phyloP scores from a whole-genome alignment of 176 grass and related monocot genomes.

The Oryza rufipogon region DNA sequence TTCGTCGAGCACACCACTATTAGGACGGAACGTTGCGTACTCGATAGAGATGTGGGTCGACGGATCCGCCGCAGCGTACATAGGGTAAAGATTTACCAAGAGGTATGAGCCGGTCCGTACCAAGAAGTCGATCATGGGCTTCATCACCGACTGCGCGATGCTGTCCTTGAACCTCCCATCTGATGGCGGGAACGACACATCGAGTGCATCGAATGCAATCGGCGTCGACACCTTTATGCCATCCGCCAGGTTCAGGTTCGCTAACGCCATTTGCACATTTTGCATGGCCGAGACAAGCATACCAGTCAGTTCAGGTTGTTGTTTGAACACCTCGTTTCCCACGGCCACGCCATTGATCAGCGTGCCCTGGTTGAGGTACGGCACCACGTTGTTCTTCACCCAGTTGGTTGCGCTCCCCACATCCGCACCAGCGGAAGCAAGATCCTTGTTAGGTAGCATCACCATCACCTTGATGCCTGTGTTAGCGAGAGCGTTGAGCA shows the following conservation, averaged over 20 bases:
- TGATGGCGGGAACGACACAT: slow-evolving; percentile 47
- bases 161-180: slow-evolving; percentile 42
- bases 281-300: slow-evolving; percentile 15
- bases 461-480: not conserved
- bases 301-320: not conserved
- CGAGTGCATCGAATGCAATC: slow-evolving; percentile 45
- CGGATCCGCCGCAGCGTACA: slow-evolving; percentile 46
- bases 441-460: too few relatives aligned
- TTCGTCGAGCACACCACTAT: slow-evolving; percentile 25
- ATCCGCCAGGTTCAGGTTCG: slow-evolving; percentile 34
- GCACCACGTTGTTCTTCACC: slow-evolving; percentile 53
- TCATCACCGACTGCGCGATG: slow-evolving; percentile 50
- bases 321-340: slow-evolving; percentile 68
- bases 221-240: slow-evolving; percentile 64
- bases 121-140: slow-evolving; percentile 55
- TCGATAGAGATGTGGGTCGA: slow-evolving; percentile 49
- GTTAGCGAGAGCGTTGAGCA: slow-evolving; percentile 54
- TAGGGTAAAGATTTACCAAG: slow-evolving; percentile 54
- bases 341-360: slow-evolving; percentile 56
- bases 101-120: not conserved
- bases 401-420: slow-evolving; percentile 29
- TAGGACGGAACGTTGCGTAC: slow-evolving; percentile 62
- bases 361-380: slow-evolving; percentile 48
- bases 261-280: slow-evolving; percentile 38
- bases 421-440: too few relatives aligned